Evolutionary conservation across 139 green algal species (phyloP).

Genomic region (Micractinium sp.): DNA sequence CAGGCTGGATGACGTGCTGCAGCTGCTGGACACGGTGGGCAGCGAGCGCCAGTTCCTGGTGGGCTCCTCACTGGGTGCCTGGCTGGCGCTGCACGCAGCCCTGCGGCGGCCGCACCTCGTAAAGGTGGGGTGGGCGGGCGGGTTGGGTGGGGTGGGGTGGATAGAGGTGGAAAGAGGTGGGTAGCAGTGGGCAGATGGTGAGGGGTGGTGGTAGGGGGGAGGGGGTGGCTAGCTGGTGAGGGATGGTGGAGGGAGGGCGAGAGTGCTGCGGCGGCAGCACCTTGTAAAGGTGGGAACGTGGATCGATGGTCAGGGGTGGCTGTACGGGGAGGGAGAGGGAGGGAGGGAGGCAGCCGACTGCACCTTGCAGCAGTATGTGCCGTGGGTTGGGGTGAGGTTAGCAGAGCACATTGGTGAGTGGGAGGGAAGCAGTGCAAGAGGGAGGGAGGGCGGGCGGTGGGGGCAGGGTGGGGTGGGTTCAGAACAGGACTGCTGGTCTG

Average conservation of each 20-base stretch:
- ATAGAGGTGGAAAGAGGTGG: background rate
- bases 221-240: background rate
- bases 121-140: background rate
- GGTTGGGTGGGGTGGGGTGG: background rate
- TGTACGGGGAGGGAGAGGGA: too few species aligned
- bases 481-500: too few species aligned
- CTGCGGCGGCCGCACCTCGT: conserved; percentile 18
- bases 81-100: conserved; percentile 40
- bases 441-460: too few species aligned
- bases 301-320: too few species aligned
- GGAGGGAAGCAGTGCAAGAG: too few species aligned
- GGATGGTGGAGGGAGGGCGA: background rate
- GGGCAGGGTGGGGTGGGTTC: too few species aligned
- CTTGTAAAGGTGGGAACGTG: background rate
- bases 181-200: background rate
- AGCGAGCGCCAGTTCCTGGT: conserved; percentile 22
- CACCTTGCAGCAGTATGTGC: too few species aligned
- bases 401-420: too few species aligned
- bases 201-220: background rate
- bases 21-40: conserved; percentile 7
- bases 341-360: too few species aligned
- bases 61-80: conserved; percentile 22
- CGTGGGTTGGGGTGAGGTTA: too few species aligned
- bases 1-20: conserved; percentile 35
- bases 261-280: background rate